Evolutionary conservation across 1,284 basidiomycete genomes (phyloP), one percentile per base, ranked within the genome.

Genomic region (Boletellus deceptivus): DNA sequence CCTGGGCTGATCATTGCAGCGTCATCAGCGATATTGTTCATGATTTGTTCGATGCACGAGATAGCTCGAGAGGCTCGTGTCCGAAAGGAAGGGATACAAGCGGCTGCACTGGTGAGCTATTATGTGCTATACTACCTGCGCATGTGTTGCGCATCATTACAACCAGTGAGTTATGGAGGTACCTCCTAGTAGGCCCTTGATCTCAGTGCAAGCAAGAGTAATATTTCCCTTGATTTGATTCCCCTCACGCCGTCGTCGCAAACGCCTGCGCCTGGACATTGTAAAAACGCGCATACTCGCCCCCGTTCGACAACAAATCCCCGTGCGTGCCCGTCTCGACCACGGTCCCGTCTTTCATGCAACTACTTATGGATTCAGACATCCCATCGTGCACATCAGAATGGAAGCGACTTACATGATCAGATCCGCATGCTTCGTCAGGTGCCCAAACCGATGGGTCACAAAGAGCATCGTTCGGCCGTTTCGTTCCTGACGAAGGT

Each of bases 391-490:
- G 14, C 33, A n/a, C 33, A 16, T 34, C 33, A 4, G 14, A 7
- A 25, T 5, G 24, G 24, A 25, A 85, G 47, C 7, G 17, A 40
- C 20, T 18, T 55, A 85, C 83, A 86, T 59, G 37, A 86, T 82
- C 13, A 78, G 53, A 60, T 86, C 84, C 0, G 84, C 83, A 53
- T 80, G 70, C 50, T 77, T 77, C 1, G 82, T 85, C 38, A 86
- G 69, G 61, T 82, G 81, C 4, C 83, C 84, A 55, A 86, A 86
- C 5, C 84, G 75, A 64, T 86, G 84, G 0, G 84, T 84, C 3
- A 84, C 82, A 54, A 84, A 86, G 3, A 86, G 69, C 76, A 85
- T 80, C 10, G 83, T 85, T 63, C 83, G 82, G 16, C 78, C 81
- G 7, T 75, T 67, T 29, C 80, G 70, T 39, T 73, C 68, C 20